Percentiles rank a stretch among this genome's conserved stretches.
Evolutionary conservation across 1,284 basidiomycete species (phyloP).

Genomic region (Laetiporus sulphureus): DNA sequence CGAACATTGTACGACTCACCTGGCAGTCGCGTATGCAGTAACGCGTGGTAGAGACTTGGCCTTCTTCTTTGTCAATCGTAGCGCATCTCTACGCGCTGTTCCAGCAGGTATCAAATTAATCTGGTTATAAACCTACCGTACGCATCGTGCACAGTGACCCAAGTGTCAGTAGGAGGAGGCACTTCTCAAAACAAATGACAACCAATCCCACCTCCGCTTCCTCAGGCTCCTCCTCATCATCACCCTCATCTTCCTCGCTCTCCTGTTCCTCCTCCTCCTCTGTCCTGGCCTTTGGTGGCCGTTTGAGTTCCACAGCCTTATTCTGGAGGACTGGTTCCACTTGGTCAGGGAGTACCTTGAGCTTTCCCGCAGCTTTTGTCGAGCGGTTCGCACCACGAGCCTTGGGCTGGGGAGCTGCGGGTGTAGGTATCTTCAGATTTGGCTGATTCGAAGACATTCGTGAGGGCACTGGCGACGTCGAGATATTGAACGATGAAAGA

Average conservation of each 20-base stretch:
- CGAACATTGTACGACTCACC: slow-evolving; percentile 40
- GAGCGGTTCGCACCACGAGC: slow-evolving; percentile 70
- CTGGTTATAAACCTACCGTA: slow-evolving; percentile 75
- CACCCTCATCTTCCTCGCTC: slow-evolving; percentile 69
- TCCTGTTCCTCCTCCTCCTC: slow-evolving; percentile 40
- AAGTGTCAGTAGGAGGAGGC: slow-evolving; percentile 4
- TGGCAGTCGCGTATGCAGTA: slow-evolving; percentile 92
- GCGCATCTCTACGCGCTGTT: slow-evolving; percentile 86
- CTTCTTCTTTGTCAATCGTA: slow-evolving; percentile 87
- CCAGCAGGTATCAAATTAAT: slow-evolving; percentile 91
- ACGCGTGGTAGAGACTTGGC: slow-evolving; percentile 92
- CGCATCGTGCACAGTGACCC: neutral
- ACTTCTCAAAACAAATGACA: too few species aligned
- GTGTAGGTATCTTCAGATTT: slow-evolving; percentile 9
- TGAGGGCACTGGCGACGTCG: neutral
- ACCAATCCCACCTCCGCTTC: slow-evolving; percentile 70
- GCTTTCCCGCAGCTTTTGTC: slow-evolving; percentile 84
- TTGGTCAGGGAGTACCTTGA: slow-evolving; percentile 92
- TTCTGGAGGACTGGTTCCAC: slow-evolving; percentile 48
- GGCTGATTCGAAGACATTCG: slow-evolving; percentile 19
- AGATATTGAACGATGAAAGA: neutral
- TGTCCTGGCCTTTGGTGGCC: slow-evolving; percentile 27
- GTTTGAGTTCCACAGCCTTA: slow-evolving; percentile 20
- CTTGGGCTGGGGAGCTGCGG: slow-evolving; percentile 36
- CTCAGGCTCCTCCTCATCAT: slow-evolving; percentile 57